Evolutionary conservation across 805 yeast species (phyloP).

Genomic region (Starmerella bombicola): DNA sequence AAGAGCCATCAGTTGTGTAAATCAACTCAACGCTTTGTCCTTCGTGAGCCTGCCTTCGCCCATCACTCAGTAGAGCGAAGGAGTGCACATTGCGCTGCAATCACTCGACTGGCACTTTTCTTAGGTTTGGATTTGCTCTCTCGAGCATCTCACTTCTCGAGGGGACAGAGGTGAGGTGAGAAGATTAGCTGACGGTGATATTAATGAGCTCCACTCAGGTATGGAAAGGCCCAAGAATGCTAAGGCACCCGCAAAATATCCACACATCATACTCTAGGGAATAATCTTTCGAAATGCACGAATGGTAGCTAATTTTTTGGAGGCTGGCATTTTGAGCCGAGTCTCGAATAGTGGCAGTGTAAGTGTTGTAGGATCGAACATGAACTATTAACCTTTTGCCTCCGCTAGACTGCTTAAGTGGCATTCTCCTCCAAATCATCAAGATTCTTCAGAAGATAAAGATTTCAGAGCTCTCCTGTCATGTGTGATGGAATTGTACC

Average conservation of each 20-base stretch:
- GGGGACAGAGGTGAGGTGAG: conserved; percentile 54
- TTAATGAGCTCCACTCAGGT: conserved; percentile 29
- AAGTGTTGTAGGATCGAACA: conserved; percentile 70
- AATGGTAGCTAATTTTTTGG: conserved; percentile 74
- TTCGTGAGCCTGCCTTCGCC: conserved; percentile 62
- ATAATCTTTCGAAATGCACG: conserved; percentile 64
- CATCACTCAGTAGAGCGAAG: conserved; percentile 56
- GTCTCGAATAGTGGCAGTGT: conserved; percentile 92
- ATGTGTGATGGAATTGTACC: conserved; percentile 89
- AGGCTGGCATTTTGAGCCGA: conserved; percentile 87
- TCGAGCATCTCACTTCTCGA: conserved; percentile 67
- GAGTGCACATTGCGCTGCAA: conserved; percentile 73
- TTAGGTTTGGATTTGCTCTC: conserved; percentile 83
- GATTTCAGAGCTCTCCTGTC: conserved; percentile 72
- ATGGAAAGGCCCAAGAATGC: conserved; percentile 24
- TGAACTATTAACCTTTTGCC: conserved; percentile 93
- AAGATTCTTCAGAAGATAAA: conserved; percentile 62
- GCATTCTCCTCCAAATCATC: conserved; percentile 76
- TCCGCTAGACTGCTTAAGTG: conserved; percentile 79
- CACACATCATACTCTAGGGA: conserved; percentile 58
- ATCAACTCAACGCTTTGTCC: conserved; percentile 79
- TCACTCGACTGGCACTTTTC: conserved; percentile 68
- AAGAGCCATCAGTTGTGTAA: conserved; percentile 67
- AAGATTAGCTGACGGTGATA: conserved; percentile 56
- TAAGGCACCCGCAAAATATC: conserved; percentile 14